A percentile compares a stretch with the other conserved stretches of the same genome.
These are phyloP conservation scores for Suhomyces maxii DNA, from an alignment of 1,139 yeast species.

Conservation along the genomic window DNA sequence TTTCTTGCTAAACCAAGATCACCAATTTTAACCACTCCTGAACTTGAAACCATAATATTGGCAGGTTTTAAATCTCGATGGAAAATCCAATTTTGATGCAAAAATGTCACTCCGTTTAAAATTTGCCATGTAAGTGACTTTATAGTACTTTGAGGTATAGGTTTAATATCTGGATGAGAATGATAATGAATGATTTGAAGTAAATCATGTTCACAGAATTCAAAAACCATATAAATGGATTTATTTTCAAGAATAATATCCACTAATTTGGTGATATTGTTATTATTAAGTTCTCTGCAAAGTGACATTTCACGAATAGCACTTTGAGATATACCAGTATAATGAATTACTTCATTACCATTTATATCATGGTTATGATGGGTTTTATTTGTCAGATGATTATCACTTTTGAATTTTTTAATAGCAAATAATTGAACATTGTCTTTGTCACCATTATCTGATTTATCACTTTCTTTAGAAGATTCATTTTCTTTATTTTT, in stretches of 20 bases:
- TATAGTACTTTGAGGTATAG: conserved; percentile 74
- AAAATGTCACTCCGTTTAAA: conserved; percentile 82
- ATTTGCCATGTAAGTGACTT: conserved; percentile 92
- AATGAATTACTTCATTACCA: conserved; percentile 79
- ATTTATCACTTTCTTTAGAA: conserved; percentile 1
- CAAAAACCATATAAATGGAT: conserved; percentile 91
- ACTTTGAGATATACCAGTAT: conserved; percentile 94
- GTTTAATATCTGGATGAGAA: conserved; percentile 80
- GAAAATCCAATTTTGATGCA: conserved; percentile 94
- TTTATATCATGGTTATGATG: conserved; percentile 41
- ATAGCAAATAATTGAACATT: conserved; percentile 64
- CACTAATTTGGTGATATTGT: conserved; percentile 73
- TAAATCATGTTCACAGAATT: conserved; percentile 93
- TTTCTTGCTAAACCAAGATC: conserved; percentile 93
- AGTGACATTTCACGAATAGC: conserved; percentile 96
- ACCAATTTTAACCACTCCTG: conserved; percentile 91
- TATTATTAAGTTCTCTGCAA: conserved; percentile 82
- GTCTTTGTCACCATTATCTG: conserved; percentile 3
- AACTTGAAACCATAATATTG: conserved; percentile 89
- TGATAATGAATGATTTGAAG: conserved; percentile 92
- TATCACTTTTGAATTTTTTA: conserved; percentile 91
- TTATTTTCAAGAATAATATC: conserved; percentile 90
- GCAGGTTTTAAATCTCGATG: conserved; percentile 98
- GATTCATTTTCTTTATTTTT: conserved; percentile 24
- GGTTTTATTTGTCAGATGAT: conserved; percentile 50